These are phyloP conservation scores for Backusella macrospora DNA, from an alignment of 192 early-diverging fungal species.

Conservation along the genomic window DNA sequence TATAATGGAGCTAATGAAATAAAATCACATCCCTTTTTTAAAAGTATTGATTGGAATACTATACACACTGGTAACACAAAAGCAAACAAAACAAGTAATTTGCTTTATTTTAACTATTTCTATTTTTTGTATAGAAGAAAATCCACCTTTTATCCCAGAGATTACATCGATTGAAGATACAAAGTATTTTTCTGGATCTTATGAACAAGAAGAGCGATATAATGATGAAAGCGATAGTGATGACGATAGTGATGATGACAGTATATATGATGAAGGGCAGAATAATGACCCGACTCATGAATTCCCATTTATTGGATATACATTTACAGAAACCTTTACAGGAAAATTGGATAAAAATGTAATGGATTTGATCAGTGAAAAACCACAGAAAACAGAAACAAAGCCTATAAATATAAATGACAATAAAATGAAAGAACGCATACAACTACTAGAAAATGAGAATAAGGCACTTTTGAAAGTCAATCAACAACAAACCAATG, in stretches of 20 bases:
- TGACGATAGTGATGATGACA: not conserved
- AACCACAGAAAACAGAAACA: not conserved
- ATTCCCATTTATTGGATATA: conserved; percentile 78
- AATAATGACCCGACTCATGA: conserved; percentile 58
- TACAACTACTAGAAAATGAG: not conserved
- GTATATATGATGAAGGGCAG: conserved; percentile 55
- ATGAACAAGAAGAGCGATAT: not conserved
- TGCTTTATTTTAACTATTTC: not conserved
- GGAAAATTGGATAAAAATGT: no score
- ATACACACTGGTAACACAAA: conserved; percentile 48
- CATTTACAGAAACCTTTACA: conserved; percentile 54
- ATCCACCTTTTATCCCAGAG: conserved; percentile 86
- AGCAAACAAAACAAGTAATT: not conserved
- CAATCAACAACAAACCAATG: not conserved
- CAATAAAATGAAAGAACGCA: not conserved
- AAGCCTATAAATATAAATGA: no score
- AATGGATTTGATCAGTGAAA: not conserved
- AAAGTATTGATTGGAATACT: conserved; percentile 61
- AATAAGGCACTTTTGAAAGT: not conserved
- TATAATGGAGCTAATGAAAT: conserved; percentile 60
- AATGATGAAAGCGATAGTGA: not conserved
- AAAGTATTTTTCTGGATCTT: conserved; percentile 78
- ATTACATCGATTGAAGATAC: conserved; percentile 88
- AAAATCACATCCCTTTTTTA: conserved; percentile 70
- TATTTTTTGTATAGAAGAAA: conserved; percentile 33